Base-by-base conservation (phyloP, 1,139 yeast genomes). In the Candida anutae region DNA sequence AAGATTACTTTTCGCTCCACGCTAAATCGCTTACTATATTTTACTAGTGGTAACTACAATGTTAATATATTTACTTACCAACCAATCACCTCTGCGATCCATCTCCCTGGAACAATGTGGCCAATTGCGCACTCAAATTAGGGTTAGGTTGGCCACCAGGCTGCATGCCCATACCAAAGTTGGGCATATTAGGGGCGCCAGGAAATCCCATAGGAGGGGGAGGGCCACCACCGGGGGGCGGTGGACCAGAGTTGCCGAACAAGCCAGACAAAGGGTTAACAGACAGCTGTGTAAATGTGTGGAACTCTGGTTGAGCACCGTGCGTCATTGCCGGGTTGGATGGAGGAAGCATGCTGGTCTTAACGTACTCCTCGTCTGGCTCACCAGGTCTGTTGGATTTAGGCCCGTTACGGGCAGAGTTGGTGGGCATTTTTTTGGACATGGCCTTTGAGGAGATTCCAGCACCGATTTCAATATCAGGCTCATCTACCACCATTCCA, bases 391-490 rank as follows among this genome's bases (percentile, higher is more conserved):
- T 71, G 42, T 80, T 80, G 2, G 93, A 80, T 48, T 80, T 74
- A 21, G 94, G 94, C 5, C 94, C 94, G 50, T 80, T 79, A 57
- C 83, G 72, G 5, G 87, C 74, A n/a, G 85, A 76, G 50, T 84
- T 83, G 8, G 90, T 81, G 10, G 93, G 93, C 88, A 81, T 80
- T 48, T 78, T 82, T 55, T 75, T 77, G 4, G 90, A 79, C 60
- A 85, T 85, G 15, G 95, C 90, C 56, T 88, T 88, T 3, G 96
- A 84, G 0, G 95, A 82, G 24, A 87, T 82, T 36, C 96, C 97
- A 27, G 87, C 77, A 28, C 97, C 97, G 30, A 90, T 83, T 52
- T 87, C 95, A 44, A 90, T 90, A 58, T 90, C 98, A 3, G 98
- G 98, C 55, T 90, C 98, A 53, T 90, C 98, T 48, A 90, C 75